Evolutionary conservation across 192 early-diverging fungal genomes (phyloP), one percentile per base, ranked within the genome.

Genomic region (Backusella psychrophila): DNA sequence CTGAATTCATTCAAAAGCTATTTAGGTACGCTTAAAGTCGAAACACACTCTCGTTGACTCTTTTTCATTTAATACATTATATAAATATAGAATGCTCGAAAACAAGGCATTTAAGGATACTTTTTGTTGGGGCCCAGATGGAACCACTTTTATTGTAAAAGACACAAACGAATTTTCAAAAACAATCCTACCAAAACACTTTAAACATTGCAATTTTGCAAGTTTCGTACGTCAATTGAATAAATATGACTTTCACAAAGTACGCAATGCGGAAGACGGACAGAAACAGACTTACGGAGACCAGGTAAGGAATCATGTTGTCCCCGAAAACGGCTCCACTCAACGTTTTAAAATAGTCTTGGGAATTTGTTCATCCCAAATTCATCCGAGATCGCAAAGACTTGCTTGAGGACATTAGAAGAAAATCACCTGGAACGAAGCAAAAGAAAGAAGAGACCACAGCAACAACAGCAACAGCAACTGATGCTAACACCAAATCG

Each of bases 161-260:
- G 92, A 94, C 42, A 87, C 90, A 9, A 88, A 87, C 23, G 91
- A 91, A 39, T 94, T 95, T 81, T 84, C 90, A 26, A 87, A 87
- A 70, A 78, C 78, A 17, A 86, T 93, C 31, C 70, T 93, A 12
- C 92, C 92, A 29, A 83, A 86, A 65, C 88, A 89, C 59, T 94
- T 92, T 77, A 93, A 92, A 74, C 93, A 94, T 80, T 88, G 86
- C 76, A 92, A 91, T 71, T 91, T 91, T 79, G 85, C 88, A 9
- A 87, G 86, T 74, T 91, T 91, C 81, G 90, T 91, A 31, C 86
- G 92, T 9, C 92, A 94, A 72, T 86, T 93, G n/a, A 94, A 94
- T 84, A 93, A 91, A 76, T 94, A 93, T 72, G 92, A 89, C 71
- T 94, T 94, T 78, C 90, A 92, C 82, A 94, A 93, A 80, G 83